Conservation (phyloP, 208 protist species). For the Crithidia mellificae region DNA sequence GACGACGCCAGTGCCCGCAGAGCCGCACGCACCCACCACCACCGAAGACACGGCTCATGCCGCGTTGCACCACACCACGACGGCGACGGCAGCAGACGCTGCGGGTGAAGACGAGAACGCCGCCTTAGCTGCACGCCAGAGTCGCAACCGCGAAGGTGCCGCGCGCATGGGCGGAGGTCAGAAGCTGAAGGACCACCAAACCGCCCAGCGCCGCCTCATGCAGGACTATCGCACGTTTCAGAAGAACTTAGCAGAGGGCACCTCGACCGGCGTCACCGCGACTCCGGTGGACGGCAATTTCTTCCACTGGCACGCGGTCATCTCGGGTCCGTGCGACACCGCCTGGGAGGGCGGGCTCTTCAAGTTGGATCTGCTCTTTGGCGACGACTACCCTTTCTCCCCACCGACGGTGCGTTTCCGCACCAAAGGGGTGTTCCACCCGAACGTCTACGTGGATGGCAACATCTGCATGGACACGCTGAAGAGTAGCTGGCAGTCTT, state of each 20-base stretch:
- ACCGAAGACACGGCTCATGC: background rate
- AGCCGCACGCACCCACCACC: background rate
- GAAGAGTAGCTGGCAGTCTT: conserved; percentile 98
- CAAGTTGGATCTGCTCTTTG: conserved; percentile 76
- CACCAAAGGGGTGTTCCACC: conserved; percentile 98
- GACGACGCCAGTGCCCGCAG: too few relatives aligned
- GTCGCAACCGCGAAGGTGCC: conserved; percentile 22
- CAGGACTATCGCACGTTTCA: conserved; percentile 62
- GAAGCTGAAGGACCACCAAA: conserved; percentile 37
- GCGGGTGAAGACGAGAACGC: background rate
- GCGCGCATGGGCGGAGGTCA: conserved; percentile 35
- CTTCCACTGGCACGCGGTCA: conserved; percentile 85
- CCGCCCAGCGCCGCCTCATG: conserved; percentile 75
- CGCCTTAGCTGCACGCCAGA: conserved; percentile 12
- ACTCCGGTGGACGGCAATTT: conserved; percentile 74
- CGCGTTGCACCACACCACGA: background rate
- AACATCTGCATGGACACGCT: conserved; percentile 99
- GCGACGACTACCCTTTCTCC: conserved; percentile 91
- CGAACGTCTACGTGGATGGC: conserved; percentile 99
- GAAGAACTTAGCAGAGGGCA: conserved; percentile 35
- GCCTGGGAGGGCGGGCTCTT: conserved; percentile 92
- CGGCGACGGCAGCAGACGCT: background rate
- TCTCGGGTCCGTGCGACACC: conserved; percentile 76
- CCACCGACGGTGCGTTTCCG: conserved; percentile 98
- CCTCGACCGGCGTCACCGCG: conserved; percentile 54